A percentile compares a stretch with the other conserved stretches of the same genome.
phyloP scores from a whole-genome alignment of 306 rosid genomes.

The Cercis canadensis region DNA sequence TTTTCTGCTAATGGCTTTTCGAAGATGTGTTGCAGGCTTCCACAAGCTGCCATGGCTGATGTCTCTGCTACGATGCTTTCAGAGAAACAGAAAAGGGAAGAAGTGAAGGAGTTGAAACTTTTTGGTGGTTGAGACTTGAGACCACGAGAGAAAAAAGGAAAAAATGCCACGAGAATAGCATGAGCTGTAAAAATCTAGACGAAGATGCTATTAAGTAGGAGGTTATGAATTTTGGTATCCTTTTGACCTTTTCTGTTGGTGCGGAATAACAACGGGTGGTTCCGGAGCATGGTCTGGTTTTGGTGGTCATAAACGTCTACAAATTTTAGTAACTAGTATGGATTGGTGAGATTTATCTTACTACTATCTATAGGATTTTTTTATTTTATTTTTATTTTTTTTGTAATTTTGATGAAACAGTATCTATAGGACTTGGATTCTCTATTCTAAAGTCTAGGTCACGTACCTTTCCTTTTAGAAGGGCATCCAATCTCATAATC shows the following conservation, averaged over 20 bases:
- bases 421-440: no score
- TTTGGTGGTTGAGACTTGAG: constrained; percentile 34
- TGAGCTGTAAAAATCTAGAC: constrained; percentile 46
- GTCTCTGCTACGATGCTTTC: constrained; percentile 1
- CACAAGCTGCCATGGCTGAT: constrained; percentile 67
- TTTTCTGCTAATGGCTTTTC: constrained; percentile 69
- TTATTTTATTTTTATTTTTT: no score
- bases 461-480: not conserved
- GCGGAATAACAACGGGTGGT: constrained; percentile 48
- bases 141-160: constrained; percentile 8
- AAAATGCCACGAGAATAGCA: constrained; percentile 55
- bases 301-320: constrained; percentile 45
- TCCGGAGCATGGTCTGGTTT: constrained; percentile 33
- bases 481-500: not conserved
- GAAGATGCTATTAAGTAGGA: constrained; percentile 45
- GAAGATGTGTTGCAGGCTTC: constrained; percentile 74
- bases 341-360: not conserved
- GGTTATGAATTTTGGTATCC: constrained; percentile 28
- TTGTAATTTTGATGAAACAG: no score
- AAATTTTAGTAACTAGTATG: constrained; percentile 8
- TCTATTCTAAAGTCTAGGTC: not conserved
- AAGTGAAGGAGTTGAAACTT: not conserved
- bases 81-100: not conserved
- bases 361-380: not conserved
- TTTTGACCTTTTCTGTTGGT: constrained; percentile 23